Evolutionary conservation across 225 moss, liverwort and hornwort genomes (phyloP).

Genomic region (Rhytidiadelphus loreus): DNA sequence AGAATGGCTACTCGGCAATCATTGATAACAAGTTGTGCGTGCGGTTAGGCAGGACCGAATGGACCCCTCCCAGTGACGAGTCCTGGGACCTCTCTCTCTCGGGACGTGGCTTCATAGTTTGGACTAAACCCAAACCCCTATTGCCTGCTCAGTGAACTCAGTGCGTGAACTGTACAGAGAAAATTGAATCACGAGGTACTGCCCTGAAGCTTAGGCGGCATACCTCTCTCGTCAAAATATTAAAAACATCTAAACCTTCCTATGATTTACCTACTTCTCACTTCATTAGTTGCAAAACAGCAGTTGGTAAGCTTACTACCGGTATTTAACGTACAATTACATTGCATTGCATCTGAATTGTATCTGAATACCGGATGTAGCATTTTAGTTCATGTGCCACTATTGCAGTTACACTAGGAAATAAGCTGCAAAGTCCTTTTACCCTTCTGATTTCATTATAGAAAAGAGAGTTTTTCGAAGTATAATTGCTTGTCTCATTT

Average conservation of each 20-base stretch:
- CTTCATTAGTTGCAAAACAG: neutral
- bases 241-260: neutral
- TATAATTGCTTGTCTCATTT: neutral
- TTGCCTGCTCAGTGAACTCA: neutral
- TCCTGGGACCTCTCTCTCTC: slow-evolving; percentile 56
- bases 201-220: neutral
- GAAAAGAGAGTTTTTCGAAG: neutral
- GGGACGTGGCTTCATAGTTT: slow-evolving; percentile 62
- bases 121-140: slow-evolving; percentile 41
- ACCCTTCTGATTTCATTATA: too few relatives aligned
- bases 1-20: slow-evolving; percentile 65
- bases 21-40: slow-evolving; percentile 63
- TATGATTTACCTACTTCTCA: neutral
- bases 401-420: neutral
- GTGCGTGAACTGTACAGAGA: neutral
- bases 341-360: neutral
- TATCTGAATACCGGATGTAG: neutral
- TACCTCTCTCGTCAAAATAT: neutral
- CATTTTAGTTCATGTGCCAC: neutral
- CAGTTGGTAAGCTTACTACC: neutral
- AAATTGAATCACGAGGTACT: neutral
- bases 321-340: neutral
- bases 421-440: neutral
- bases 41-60: slow-evolving; percentile 61
- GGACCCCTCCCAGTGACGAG: slow-evolving; percentile 52